phyloP scores from a whole-genome alignment of 371 early-diverging fungal genomes.

The Fennellomyces sp. region DNA sequence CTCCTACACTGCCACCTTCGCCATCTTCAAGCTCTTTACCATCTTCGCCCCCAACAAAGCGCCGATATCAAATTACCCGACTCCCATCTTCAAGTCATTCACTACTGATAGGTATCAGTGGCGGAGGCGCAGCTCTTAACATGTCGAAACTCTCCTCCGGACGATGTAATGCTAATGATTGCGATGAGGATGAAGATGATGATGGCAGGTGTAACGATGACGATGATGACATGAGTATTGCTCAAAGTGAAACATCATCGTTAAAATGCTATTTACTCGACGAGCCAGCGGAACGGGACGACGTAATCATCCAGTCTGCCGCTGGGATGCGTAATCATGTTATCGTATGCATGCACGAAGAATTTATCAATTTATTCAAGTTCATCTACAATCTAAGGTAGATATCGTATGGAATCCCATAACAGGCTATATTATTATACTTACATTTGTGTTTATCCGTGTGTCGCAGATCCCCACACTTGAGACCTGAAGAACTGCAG shows the following conservation, averaged over 20 bases:
- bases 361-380: constrained; percentile 46
- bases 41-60: background rate
- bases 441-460: background rate
- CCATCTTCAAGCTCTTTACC: background rate
- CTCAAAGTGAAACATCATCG: constrained; percentile 21
- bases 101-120: constrained; percentile 5
- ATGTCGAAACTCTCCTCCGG: background rate
- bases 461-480: constrained; percentile 42
- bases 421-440: background rate
- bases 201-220: background rate
- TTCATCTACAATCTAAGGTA: constrained; percentile 50
- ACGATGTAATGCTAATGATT: background rate
- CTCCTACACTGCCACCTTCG: background rate
- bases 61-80: constrained; percentile 1
- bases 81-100: constrained; percentile 3
- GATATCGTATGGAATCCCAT: background rate
- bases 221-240: background rate
- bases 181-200: constrained; percentile 7
- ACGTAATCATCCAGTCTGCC: constrained; percentile 32
- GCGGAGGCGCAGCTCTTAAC: background rate
- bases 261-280: constrained; percentile 53
- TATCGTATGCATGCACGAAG: constrained; percentile 49
- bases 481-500: constrained; percentile 43
- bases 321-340: constrained; percentile 39
- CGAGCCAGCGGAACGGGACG: constrained; percentile 32